These are phyloP conservation scores for Filosporella fistucella DNA, from an alignment of 495 filamentous ascomycete species.

Conservation along the genomic window DNA sequence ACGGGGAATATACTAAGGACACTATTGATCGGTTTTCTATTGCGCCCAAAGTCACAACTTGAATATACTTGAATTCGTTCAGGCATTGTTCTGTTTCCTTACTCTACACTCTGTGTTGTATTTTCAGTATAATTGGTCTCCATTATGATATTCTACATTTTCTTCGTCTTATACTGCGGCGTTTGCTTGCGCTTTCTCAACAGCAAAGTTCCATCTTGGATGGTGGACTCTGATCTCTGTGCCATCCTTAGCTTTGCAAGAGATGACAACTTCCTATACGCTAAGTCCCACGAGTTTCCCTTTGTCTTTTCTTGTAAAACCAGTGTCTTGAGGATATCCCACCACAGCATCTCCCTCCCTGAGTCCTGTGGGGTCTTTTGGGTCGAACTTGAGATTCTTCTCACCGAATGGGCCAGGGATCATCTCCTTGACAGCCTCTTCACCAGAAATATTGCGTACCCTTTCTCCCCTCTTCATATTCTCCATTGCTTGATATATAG, in stretches of 20 bases:
- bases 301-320: slow-evolving; percentile 43
- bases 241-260: slow-evolving; percentile 32
- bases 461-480: background rate
- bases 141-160: too few species aligned
- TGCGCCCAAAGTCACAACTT: too few species aligned
- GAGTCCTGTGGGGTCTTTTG: slow-evolving; percentile 28
- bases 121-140: too few species aligned
- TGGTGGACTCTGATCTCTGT: slow-evolving; percentile 45
- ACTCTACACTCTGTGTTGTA: too few species aligned
- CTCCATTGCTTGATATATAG: slow-evolving; percentile 12
- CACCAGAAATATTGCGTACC: background rate
- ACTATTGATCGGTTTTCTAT: too few species aligned
- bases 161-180: too few species aligned
- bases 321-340: slow-evolving; percentile 53
- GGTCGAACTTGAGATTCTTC: too few species aligned
- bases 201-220: slow-evolving; percentile 30
- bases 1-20: too few species aligned
- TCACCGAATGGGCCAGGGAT: background rate
- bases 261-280: slow-evolving; percentile 43
- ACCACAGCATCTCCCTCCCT: slow-evolving; percentile 44
- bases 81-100: too few species aligned
- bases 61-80: too few species aligned
- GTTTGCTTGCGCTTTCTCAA: too few species aligned
- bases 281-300: slow-evolving; percentile 43
- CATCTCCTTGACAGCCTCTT: too few species aligned